phyloP scores from a whole-genome alignment of 257 asterid genomes.

The Solanum pimpinellifolium region DNA sequence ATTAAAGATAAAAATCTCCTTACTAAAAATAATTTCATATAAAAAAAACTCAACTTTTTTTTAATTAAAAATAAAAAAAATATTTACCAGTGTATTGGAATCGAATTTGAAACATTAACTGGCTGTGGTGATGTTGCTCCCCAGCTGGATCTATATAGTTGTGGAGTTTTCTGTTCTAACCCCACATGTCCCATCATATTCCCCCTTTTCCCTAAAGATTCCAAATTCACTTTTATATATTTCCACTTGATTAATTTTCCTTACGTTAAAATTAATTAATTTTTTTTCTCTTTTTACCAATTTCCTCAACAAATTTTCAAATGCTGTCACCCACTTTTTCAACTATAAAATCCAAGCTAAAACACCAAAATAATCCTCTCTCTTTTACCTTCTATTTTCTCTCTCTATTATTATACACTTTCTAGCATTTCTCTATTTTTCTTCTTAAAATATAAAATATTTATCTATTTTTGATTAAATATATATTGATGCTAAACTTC shows the following conservation, averaged over 20 bases:
- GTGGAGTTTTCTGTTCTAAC: slow-evolving; percentile 25
- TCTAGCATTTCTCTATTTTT: not conserved
- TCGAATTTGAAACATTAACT: not conserved
- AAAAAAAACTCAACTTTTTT: too few relatives aligned
- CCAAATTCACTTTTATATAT: slow-evolving; percentile 22
- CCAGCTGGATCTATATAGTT: slow-evolving; percentile 42
- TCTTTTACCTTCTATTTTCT: not conserved
- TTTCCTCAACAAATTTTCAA: not conserved
- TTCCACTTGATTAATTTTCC: not conserved
- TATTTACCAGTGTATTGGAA: too few relatives aligned
- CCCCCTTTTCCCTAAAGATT: slow-evolving; percentile 28
- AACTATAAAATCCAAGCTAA: slow-evolving; percentile 48
- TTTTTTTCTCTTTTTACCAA: not conserved
- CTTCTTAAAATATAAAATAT: not conserved
- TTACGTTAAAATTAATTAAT: too few relatives aligned
- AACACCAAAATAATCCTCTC: slow-evolving; percentile 27
- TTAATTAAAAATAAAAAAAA: too few relatives aligned
- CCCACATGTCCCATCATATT: slow-evolving; percentile 55
- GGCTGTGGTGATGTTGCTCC: slow-evolving; percentile 17
- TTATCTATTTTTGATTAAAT: not conserved
- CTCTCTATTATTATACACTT: slow-evolving; percentile 1
- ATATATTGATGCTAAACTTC: slow-evolving; percentile 36
- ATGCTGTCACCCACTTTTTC: not conserved
- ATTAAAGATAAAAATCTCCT: too few relatives aligned
- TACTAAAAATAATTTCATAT: too few relatives aligned